Evolutionary conservation across 495 filamentous ascomycete species (phyloP), one percentile per base, ranked within the genome.

Genomic region (Penicillium atrosanguineum): DNA sequence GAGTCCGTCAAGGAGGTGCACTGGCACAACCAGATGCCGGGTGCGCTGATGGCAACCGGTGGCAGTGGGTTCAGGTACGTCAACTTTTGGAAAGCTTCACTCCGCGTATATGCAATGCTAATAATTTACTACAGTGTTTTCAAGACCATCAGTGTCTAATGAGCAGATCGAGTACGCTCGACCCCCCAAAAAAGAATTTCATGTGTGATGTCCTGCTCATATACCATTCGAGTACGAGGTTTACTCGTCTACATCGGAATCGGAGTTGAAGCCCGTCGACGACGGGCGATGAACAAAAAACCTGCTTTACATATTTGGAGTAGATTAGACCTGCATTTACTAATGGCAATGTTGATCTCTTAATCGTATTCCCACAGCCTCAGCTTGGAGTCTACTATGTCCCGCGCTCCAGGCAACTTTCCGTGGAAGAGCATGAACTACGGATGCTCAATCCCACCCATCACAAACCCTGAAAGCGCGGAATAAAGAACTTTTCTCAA

Each of bases 21-120:
- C 72, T 98, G 94, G 91, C 94, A 98, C 70, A 87, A 87, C 19
- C 94, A 98, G 74, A 96, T 96, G 66, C 91, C 91, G 0, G 94
- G 94, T n/a, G 82, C 81, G 19, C 73, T 97, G 23, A 86, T 97
- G 71, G 91, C 90, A 8, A 98, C 94, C 6, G 94, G 94, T 12
- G 86, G 89, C 52, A 83, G 80, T 66, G 87, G 88, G 47, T 97
- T 97, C 69, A 85, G 84, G 83, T 86, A 60, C 48, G 64, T 53
- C 3, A 34, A 34, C 12, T 8, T 1, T 4, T 12, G 31, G 31
- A 12, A 58, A 15, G 44, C 43, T 57, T 19, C 48, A 34, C 11
- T 26, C 6, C 9, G 18, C 20, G 8, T 46, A 37, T 38, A 14
- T 43, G 20, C 38, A 48, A 45, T 63, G 53, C 62, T 67, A 65